Evolutionary conservation across 1,284 basidiomycete genomes (phyloP), one percentile per base, ranked within the genome.

Genomic region (Earliella scabrosa): DNA sequence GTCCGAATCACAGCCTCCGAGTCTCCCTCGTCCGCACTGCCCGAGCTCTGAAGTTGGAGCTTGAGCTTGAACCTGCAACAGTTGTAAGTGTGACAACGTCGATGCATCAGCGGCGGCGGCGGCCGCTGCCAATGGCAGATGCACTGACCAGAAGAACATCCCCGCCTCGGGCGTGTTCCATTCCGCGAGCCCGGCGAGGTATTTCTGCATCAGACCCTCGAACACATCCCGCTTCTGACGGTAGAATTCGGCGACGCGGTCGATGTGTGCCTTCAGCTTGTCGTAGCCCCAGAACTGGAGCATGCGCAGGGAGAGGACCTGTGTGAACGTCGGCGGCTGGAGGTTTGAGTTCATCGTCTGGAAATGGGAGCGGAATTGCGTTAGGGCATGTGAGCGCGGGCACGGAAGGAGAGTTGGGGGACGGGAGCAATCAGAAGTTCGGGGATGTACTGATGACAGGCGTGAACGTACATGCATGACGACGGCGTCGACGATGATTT

Each of bases 121-220:
- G 53, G 65, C 51, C 54, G 45, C 32, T 27, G 18, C 4, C 27
- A 53, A 36, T 35, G 50, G 46, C 39, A 35, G 46, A 50, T 23
- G 52, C 41, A 39, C 50, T 46, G 45, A 90, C 92, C 92, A 95
- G 68, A 93, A 85, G 75, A 95, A 95, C 90, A 95, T 91, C 60
- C 95, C 95, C 2, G 95, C 92, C 49, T 93, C 88, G 0, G 96
- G 96, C 0, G 82, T 79, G 38, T 77, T 83, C 95, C 95, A 98
- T 63, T 89, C 87, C 4, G 87, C 93, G 21, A 95, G 74, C 2
- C 86, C 92, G 52, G 77, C 78, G 27, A 98, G 81, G 67, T 96
- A 82, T 68, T 82, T 84, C 54, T 82, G 76, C 71, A 95, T 88
- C 31, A 89, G 87, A 1, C 73, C 71, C 69, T 95, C 91, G 70